Percentiles rank a stretch among this genome's conserved stretches.
Evolutionary conservation across 805 yeast species (phyloP).

Genomic region (Priceomyces castillae): DNA sequence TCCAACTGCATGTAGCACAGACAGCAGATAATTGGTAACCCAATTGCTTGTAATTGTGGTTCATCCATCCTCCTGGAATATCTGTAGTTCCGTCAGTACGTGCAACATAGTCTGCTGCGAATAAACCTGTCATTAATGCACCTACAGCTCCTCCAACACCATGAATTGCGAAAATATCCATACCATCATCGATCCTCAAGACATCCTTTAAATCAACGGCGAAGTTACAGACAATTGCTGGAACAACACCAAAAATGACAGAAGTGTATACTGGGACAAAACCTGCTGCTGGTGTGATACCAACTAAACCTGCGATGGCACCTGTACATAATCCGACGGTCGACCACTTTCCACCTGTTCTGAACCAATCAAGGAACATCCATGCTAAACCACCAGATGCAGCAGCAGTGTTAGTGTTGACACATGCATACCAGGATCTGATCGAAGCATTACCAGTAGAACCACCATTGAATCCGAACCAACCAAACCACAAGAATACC

Average conservation of each 20-base stretch:
- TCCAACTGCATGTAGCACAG: conserved; percentile 68
- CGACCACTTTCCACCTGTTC: conserved; percentile 88
- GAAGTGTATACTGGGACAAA: conserved; percentile 91
- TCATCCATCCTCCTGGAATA: conserved; percentile 85
- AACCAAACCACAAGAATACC: conserved; percentile 94
- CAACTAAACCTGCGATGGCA: conserved; percentile 89
- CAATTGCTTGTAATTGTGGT: conserved; percentile 77
- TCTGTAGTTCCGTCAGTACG: conserved; percentile 21
- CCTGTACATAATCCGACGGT: conserved; percentile 94
- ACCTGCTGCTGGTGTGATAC: conserved; percentile 97
- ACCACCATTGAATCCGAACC: conserved; percentile 99
- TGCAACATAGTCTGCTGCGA: conserved; percentile 81
- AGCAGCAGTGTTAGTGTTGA: conserved; percentile 93
- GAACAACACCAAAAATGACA: conserved; percentile 75
- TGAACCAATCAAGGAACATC: conserved; percentile 86
- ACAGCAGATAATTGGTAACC: conserved; percentile 87
- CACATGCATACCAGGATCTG: conserved; percentile 92
- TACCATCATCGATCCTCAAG: conserved; percentile 85
- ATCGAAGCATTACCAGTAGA: conserved; percentile 91
- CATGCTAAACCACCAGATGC: conserved; percentile 90
- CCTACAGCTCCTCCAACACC: conserved; percentile 93
- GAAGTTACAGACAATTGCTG: conserved; percentile 76
- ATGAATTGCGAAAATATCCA: conserved; percentile 91
- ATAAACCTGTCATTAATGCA: conserved; percentile 80
- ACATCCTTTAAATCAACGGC: conserved; percentile 77